Conservation (phyloP, 805 yeast genomes). For the Kodamaea leandrae region DNA sequence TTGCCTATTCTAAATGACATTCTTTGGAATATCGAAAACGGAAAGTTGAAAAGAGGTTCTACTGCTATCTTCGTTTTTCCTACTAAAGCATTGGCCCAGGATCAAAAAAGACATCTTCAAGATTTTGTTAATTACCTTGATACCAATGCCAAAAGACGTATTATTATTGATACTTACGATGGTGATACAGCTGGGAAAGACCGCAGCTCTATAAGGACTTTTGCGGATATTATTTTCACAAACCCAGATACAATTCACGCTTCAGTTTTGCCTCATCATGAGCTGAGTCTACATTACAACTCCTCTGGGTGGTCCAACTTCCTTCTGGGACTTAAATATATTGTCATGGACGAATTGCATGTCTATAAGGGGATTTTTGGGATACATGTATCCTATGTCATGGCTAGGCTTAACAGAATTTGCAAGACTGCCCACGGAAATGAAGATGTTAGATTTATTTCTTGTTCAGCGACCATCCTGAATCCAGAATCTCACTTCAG, state of each 20-base stretch:
- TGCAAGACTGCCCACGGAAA: conserved; percentile 47
- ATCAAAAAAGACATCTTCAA: conserved; percentile 80
- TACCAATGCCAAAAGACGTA: conserved; percentile 30
- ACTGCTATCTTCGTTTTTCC: conserved; percentile 92
- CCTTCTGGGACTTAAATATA: conserved; percentile 59
- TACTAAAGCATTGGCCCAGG: conserved; percentile 96
- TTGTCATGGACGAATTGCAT: conserved; percentile 85
- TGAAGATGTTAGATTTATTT: conserved; percentile 59
- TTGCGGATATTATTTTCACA: conserved; percentile 80
- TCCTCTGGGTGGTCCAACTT: conserved; percentile 62
- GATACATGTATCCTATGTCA: conserved; percentile 80
- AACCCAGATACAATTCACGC: conserved; percentile 94
- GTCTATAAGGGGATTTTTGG: conserved; percentile 91
- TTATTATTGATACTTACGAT: conserved; percentile 78
- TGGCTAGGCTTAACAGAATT: conserved; percentile 75
- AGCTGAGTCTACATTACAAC: conserved; percentile 15
- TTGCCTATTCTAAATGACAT: conserved; percentile 65
- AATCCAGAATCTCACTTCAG: conserved; percentile 73
- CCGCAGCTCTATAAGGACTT: conserved; percentile 53
- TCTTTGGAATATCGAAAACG: conserved; percentile 33
- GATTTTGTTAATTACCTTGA: conserved; percentile 54
- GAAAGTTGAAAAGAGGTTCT: conserved; percentile 30
- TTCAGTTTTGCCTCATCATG: conserved; percentile 75
- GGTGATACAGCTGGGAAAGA: conserved; percentile 78
- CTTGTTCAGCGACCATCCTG: conserved; percentile 91